phyloP scores from a whole-genome alignment of 192 early-diverging fungal genomes.

The Gaertneriomyces semiglobifer region DNA sequence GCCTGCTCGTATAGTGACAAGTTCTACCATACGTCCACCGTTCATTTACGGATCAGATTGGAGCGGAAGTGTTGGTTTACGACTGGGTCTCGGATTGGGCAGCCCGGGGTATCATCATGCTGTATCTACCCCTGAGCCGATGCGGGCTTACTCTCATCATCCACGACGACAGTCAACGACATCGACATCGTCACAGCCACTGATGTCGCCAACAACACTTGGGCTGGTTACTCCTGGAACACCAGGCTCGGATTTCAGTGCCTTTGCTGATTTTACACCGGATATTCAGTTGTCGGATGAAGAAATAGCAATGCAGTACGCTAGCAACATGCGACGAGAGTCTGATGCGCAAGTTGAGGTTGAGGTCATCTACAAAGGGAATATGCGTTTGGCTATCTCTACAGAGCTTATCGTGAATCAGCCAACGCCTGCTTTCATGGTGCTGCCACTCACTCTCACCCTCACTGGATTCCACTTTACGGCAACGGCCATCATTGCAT shows the following conservation, averaged over 20 bases:
- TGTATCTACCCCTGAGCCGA: background rate
- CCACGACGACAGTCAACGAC: background rate
- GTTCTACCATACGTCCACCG: background rate
- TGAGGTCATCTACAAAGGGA: slow-evolving; percentile 48
- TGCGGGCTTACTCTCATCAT: no score
- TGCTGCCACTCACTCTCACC: slow-evolving; percentile 51
- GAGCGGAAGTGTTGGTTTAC: slow-evolving; percentile 23
- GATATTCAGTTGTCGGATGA: slow-evolving; percentile 19
- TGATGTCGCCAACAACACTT: no score
- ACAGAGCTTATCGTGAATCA: slow-evolving; percentile 63
- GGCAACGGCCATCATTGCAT: slow-evolving; percentile 57
- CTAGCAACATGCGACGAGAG: slow-evolving; percentile 31
- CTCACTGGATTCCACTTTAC: slow-evolving; percentile 54
- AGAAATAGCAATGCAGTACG: slow-evolving; percentile 36
- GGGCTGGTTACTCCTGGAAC: no score
- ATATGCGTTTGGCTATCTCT: slow-evolving; percentile 48
- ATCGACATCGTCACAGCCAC: background rate
- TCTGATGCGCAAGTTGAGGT: slow-evolving; percentile 56
- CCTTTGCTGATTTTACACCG: slow-evolving; percentile 16
- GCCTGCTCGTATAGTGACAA: no score
- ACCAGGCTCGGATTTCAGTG: background rate
- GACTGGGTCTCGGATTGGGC: slow-evolving; percentile 25
- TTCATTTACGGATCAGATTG: slow-evolving; percentile 9
- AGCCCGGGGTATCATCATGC: slow-evolving; percentile 4
- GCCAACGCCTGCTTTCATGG: slow-evolving; percentile 58